A percentile compares a stretch with the other conserved stretches of the same genome.
Evolutionary conservation across 1,284 basidiomycete genomes (phyloP).

Genomic region (Exobasidium rhododendri): DNA sequence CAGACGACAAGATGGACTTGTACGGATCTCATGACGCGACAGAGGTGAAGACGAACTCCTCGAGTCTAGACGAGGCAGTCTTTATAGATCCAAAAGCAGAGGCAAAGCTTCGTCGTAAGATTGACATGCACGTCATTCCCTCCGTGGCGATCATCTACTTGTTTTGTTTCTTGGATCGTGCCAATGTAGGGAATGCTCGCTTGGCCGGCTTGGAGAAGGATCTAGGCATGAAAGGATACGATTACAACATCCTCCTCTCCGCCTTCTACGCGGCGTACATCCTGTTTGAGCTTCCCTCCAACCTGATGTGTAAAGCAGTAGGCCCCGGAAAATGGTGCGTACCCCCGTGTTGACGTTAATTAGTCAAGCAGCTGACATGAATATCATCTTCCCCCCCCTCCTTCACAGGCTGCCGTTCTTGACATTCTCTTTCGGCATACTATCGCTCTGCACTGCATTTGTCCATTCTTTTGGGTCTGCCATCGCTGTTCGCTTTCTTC

Average conservation of each 20-base stretch:
- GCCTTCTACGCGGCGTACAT: conserved; percentile 37
- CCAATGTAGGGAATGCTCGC: conserved; percentile 45
- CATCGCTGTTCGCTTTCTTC: conserved; percentile 52
- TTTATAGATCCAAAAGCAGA: conserved; percentile 30
- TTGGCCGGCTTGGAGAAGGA: conserved; percentile 40
- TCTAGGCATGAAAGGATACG: conserved; percentile 27
- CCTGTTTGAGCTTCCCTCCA: conserved; percentile 29
- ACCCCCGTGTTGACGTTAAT: too few species aligned
- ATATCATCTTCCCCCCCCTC: conserved; percentile 10
- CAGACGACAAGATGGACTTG: too few species aligned
- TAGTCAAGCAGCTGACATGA: neutral
- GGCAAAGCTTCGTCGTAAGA: conserved; percentile 32
- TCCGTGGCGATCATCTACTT: conserved; percentile 33
- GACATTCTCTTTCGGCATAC: conserved; percentile 32
- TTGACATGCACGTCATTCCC: conserved; percentile 43
- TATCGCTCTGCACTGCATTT: conserved; percentile 43
- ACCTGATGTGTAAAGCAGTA: conserved; percentile 15
- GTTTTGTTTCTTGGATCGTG: conserved; percentile 21
- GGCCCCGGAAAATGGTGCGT: conserved; percentile 19
- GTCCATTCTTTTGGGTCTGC: conserved; percentile 50
- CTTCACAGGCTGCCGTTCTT: conserved; percentile 35
- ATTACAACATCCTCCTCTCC: conserved; percentile 27
- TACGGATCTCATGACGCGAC: too few species aligned
- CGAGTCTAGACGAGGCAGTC: too few species aligned
- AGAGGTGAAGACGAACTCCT: too few species aligned